These are phyloP conservation scores for Pleurostoma richardsiae DNA, from an alignment of 2,329 filamentous ascomycete genomes.

Conservation along the genomic window DNA sequence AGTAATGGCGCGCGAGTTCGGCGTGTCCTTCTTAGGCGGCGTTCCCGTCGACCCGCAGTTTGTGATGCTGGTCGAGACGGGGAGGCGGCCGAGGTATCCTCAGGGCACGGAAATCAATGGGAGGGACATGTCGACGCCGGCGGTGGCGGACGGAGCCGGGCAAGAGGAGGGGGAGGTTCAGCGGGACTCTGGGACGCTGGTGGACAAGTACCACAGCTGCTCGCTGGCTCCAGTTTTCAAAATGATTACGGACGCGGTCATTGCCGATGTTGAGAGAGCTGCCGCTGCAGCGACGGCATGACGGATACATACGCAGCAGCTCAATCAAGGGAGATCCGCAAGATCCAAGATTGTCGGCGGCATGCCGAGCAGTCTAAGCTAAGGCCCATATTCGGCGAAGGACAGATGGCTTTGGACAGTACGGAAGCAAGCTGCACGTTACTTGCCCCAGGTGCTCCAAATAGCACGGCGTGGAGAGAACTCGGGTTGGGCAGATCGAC, in stretches of 20 bases:
- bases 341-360: no score
- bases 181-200: constrained; percentile 43
- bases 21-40: constrained; percentile 76
- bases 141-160: constrained; percentile 18
- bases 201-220: constrained; percentile 69
- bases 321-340: no score
- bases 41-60: constrained; percentile 94
- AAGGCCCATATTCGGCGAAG: no score
- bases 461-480: no score
- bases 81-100: constrained; percentile 59
- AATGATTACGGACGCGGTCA: constrained; percentile 52
- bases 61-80: constrained; percentile 78
- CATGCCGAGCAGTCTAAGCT: no score
- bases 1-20: constrained; percentile 83
- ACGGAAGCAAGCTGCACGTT: no score
- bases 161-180: constrained; percentile 17
- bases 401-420: no score
- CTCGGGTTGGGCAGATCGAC: no score
- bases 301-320: no score
- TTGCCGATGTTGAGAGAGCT: constrained; percentile 11
- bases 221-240: constrained; percentile 66
- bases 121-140: constrained; percentile 38
- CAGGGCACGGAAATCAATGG: constrained; percentile 60
- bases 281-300: no score
- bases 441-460: no score